Conservation (phyloP, 2,329 filamentous ascomycete genomes). For the Fusarium brevicatenulatum region DNA sequence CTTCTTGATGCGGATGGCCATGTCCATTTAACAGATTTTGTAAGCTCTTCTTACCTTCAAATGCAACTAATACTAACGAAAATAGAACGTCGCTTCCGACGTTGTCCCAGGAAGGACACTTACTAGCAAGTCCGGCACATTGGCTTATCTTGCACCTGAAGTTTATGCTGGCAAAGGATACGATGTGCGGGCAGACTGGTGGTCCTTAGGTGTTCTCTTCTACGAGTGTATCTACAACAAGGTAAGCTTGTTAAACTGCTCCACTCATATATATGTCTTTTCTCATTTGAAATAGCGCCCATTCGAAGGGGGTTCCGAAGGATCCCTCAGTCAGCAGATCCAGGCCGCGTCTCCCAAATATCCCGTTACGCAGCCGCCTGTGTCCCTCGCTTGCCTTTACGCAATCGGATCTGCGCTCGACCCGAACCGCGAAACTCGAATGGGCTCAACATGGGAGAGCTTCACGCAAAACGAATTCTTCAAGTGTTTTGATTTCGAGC, state of each 20-base stretch:
- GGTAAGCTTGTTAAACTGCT: slow-evolving; percentile 59
- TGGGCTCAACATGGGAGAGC: slow-evolving; percentile 86
- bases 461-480: slow-evolving; percentile 94
- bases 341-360: slow-evolving; percentile 84
- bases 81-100: slow-evolving; percentile 94
- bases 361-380: slow-evolving; percentile 90
- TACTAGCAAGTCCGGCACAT: slow-evolving; percentile 94
- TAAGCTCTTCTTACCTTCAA: slow-evolving; percentile 57
- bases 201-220: slow-evolving; percentile 97
- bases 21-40: slow-evolving; percentile 97
- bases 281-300: slow-evolving; percentile 70
- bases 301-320: slow-evolving; percentile 90
- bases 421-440: slow-evolving; percentile 79
- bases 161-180: slow-evolving; percentile 94
- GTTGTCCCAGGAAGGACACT: slow-evolving; percentile 83
- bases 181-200: slow-evolving; percentile 93
- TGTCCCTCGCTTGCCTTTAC: slow-evolving; percentile 87
- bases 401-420: slow-evolving; percentile 87
- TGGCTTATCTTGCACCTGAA: slow-evolving; percentile 95
- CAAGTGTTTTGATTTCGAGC: slow-evolving; percentile 82
- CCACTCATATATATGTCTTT: not conserved
- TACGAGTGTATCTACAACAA: slow-evolving; percentile 99
- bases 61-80: slow-evolving; percentile 8
- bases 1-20: slow-evolving; percentile 89
- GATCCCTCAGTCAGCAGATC: slow-evolving; percentile 82